Percentiles rank a stretch among this genome's conserved stretches.
phyloP scores from a whole-genome alignment of 352 stramenopile genomes.

The Globisporangium cylindrosporum region DNA sequence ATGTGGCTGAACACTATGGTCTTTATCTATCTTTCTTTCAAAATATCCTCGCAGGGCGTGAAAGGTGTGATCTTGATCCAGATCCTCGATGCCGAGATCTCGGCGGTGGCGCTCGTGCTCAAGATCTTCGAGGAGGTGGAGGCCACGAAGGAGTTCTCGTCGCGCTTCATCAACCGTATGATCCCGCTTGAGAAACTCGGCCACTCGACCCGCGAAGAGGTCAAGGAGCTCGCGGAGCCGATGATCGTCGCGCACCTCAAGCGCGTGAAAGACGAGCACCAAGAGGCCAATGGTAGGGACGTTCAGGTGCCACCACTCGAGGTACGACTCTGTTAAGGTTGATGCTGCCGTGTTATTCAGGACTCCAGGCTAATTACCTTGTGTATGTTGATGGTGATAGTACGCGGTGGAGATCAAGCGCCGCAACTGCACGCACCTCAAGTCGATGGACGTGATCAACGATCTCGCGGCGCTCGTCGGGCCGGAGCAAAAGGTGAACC shows the following conservation, averaged over 20 bases:
- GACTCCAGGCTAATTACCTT: neutral
- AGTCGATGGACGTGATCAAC: conserved; percentile 74
- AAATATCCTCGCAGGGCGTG: conserved; percentile 30
- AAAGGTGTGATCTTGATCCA: conserved; percentile 73
- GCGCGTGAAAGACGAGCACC: conserved; percentile 26
- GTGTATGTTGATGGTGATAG: conserved; percentile 13
- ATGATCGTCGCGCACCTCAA: conserved; percentile 54
- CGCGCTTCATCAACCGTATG: conserved; percentile 69
- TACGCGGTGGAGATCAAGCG: conserved; percentile 77
- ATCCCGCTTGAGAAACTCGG: conserved; percentile 73
- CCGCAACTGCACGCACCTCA: conserved; percentile 71
- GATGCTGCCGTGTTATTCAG: neutral
- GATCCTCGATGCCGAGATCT: conserved; percentile 47
- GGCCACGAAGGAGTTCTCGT: conserved; percentile 63
- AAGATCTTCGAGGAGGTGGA: conserved; percentile 70
- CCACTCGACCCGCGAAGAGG: conserved; percentile 60
- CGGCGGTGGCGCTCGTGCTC: conserved; percentile 39
- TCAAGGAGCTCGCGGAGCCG: conserved; percentile 46
- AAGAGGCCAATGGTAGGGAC: conserved; percentile 13
- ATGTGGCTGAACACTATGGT: neutral
- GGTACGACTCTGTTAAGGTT: neutral
- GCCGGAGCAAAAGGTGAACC: conserved; percentile 71
- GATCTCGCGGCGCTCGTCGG: conserved; percentile 54
- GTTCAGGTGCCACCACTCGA: conserved; percentile 27
- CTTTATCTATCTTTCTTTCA: neutral